phyloP scores from a whole-genome alignment of 2,329 filamentous ascomycete species.

The Ustilaginoidea virens region DNA sequence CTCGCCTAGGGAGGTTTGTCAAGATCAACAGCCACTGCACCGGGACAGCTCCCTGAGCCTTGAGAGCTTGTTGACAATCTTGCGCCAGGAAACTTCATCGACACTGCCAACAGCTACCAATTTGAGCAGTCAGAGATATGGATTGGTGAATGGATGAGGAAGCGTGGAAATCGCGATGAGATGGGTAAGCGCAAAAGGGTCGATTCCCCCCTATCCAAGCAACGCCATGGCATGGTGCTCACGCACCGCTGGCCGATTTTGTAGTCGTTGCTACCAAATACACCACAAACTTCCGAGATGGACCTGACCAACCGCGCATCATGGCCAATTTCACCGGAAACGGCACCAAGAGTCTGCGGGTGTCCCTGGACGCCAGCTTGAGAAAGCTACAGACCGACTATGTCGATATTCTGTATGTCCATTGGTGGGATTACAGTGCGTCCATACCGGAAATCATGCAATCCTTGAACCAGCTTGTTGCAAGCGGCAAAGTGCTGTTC shows the following conservation, averaged over 20 bases:
- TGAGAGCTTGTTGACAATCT: background rate
- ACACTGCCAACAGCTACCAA: conserved; percentile 57
- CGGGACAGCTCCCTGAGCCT: too few relatives aligned
- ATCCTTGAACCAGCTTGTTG: conserved; percentile 44
- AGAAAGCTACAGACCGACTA: conserved; percentile 51
- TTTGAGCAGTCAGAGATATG: conserved; percentile 44
- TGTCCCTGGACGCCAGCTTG: conserved; percentile 39
- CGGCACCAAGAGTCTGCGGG: conserved; percentile 42
- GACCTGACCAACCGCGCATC: conserved; percentile 24
- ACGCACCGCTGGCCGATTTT: background rate
- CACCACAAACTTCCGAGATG: conserved; percentile 40
- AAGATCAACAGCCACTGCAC: background rate
- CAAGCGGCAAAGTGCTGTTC: conserved; percentile 46
- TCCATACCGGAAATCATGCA: conserved; percentile 55
- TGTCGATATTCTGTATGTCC: conserved; percentile 50
- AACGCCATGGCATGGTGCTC: background rate
- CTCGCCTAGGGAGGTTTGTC: conserved; percentile 11
- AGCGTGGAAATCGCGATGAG: conserved; percentile 47
- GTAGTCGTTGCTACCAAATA: conserved; percentile 57
- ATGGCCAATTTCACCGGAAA: conserved; percentile 42
- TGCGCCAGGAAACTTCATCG: conserved; percentile 51
- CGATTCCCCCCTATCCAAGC: too few relatives aligned
- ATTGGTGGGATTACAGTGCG: conserved; percentile 57
- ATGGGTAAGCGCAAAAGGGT: conserved; percentile 39
- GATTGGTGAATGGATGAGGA: conserved; percentile 58